Percentiles rank a stretch among this genome's conserved stretches.
phyloP scores from a whole-genome alignment of 2,329 filamentous ascomycete species.

The Fusarium metavorans region DNA sequence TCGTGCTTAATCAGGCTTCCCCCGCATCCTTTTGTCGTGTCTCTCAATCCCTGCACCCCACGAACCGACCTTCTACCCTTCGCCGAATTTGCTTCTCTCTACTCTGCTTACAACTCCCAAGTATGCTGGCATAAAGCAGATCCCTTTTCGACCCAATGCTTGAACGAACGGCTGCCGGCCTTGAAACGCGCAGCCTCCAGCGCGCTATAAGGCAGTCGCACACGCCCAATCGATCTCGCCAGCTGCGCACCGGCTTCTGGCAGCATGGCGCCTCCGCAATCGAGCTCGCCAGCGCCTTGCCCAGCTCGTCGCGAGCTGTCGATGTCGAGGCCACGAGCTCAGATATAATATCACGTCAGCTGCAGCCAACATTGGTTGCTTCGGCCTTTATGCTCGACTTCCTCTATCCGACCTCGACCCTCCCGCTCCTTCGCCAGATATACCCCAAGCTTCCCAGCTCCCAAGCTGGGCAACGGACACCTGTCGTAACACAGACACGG shows the following conservation, averaged over 20 bases:
- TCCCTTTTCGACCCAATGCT: slow-evolving; percentile 59
- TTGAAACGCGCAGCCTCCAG: slow-evolving; percentile 68
- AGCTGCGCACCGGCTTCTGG: slow-evolving; percentile 65
- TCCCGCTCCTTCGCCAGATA: slow-evolving; percentile 56
- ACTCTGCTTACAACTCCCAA: slow-evolving; percentile 23
- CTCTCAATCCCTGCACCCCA: slow-evolving; percentile 21
- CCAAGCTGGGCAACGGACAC: slow-evolving; percentile 29
- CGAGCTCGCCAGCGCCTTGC: slow-evolving; percentile 60
- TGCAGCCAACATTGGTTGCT: slow-evolving; percentile 52
- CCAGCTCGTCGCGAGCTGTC: slow-evolving; percentile 47
- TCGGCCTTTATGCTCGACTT: slow-evolving; percentile 68
- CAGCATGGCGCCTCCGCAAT: slow-evolving; percentile 64
- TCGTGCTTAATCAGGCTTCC: neutral
- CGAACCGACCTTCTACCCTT: neutral
- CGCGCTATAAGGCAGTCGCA: slow-evolving; percentile 60
- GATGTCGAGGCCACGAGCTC: slow-evolving; percentile 36
- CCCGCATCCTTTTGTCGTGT: neutral
- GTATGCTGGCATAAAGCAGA: slow-evolving; percentile 41
- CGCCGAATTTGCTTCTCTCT: slow-evolving; percentile 6
- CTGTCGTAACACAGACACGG: slow-evolving; percentile 37
- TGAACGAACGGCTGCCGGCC: slow-evolving; percentile 67
- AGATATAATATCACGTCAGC: slow-evolving; percentile 39
- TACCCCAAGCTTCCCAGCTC: slow-evolving; percentile 46
- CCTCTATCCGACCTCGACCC: slow-evolving; percentile 62
- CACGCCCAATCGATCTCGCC: slow-evolving; percentile 56